A percentile compares a stretch with the other conserved stretches of the same genome.
phyloP scores from a whole-genome alignment of 805 yeast genomes.

The Priceomyces castillae region DNA sequence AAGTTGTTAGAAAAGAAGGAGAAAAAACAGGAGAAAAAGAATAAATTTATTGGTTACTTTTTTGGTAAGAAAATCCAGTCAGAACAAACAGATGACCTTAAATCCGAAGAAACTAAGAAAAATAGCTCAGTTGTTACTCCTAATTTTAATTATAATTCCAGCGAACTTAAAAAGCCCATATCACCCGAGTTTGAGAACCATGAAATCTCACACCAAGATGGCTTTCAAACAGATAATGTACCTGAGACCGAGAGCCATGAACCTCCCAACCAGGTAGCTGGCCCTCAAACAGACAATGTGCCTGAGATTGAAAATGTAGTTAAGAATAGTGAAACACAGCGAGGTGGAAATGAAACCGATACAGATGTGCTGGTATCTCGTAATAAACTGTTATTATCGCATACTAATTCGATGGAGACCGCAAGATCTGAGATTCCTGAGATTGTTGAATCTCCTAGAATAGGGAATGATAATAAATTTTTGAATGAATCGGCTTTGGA shows the following conservation, averaged over 20 bases:
- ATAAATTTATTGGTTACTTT: conserved; percentile 2
- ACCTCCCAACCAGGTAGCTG: too few relatives aligned
- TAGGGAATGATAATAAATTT: too few relatives aligned
- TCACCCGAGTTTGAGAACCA: too few relatives aligned
- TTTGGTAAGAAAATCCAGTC: conserved; percentile 1
- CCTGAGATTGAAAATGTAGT: too few relatives aligned
- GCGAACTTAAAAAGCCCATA: too few relatives aligned
- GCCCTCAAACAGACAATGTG: too few relatives aligned
- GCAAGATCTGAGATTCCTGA: conserved; percentile 1
- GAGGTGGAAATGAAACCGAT: not conserved
- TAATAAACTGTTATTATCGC: not conserved
- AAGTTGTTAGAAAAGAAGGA: not conserved
- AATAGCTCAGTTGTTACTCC: not conserved
- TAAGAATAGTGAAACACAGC: too few relatives aligned
- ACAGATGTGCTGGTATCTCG: not conserved
- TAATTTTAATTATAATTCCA: too few relatives aligned
- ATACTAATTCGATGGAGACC: conserved; percentile 1
- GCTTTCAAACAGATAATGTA: too few relatives aligned
- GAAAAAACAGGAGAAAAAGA: not conserved
- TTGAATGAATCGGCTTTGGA: too few relatives aligned
- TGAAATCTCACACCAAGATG: too few relatives aligned
- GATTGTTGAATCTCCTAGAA: not conserved
- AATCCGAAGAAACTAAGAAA: not conserved
- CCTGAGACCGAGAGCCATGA: too few relatives aligned
- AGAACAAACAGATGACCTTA: not conserved